Base-by-base conservation (phyloP, 352 stramenopile species). In the Globisporangium orthogonon region DNA sequence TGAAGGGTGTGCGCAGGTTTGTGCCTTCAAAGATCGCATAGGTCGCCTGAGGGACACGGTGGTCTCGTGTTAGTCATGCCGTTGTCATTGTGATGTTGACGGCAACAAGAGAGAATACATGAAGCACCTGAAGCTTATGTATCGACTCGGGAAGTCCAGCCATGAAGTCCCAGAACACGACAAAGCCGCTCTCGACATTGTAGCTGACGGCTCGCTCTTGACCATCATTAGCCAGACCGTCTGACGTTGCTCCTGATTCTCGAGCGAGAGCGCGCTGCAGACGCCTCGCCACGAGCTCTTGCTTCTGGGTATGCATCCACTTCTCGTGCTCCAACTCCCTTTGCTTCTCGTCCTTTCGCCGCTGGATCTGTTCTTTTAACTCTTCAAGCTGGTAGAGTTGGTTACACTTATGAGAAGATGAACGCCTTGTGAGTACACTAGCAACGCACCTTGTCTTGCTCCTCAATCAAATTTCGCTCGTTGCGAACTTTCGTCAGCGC, bases 401-500 rank as follows among this genome's bases (percentile, higher is more conserved):
- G 39, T 37, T 54, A 7, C 15, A 35, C 9, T 17, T 10, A 13
- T 43, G 37, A 43, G 37, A 13, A 43, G 17, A 13, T 17, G 11
- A 4, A 3, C 11, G 5, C 11, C 11, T 14, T 4, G 11, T 3
- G 37, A 43, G 37, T 17, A 13, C 10, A 13, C 37, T 43, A 13
- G 40, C 14, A 46, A 46, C 40, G 10, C 23, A 81, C 74, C 63
- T 83, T 82, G 56, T 84, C 76, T 52, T 83, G 69, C 51, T 86
- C 76, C 62, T 86, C 74, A 13, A 86, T 61, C 43, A 86, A 57
- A 41, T 81, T 63, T 6, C 76, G 65, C 41, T 86, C 74, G n/a
- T 86, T 76, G 14, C 70, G 70, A 23, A 86, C 53, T 51, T 76
- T 77, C 3, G 56, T 58, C 18, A 86, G 55, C 17, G 58, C 74